Percentiles rank a stretch among this genome's conserved stretches.
phyloP scores from a whole-genome alignment of 345 rosid species.

The Toxicodendron radicans region DNA sequence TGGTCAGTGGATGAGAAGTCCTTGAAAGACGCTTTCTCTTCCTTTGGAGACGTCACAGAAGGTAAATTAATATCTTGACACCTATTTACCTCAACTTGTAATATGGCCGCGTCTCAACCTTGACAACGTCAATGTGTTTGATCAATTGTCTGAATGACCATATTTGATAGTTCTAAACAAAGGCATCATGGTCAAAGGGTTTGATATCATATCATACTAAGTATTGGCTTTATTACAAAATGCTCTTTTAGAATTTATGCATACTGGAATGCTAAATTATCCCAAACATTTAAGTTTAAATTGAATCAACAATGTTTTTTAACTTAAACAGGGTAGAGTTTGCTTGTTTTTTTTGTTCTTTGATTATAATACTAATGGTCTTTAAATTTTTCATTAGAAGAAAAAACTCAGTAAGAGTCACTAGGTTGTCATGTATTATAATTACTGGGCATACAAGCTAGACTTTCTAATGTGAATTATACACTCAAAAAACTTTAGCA shows the following conservation, averaged over 20 bases:
- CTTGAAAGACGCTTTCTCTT: slow-evolving; percentile 73
- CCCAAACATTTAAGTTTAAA: too few species aligned
- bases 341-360: not conserved
- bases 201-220: too few species aligned
- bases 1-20: slow-evolving; percentile 82
- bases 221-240: too few species aligned
- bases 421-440: too few species aligned
- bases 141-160: slow-evolving; percentile 45
- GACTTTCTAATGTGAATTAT: too few species aligned
- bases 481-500: too few species aligned
- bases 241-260: too few species aligned
- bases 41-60: slow-evolving; percentile 65
- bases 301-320: too few species aligned
- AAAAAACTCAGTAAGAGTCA: too few species aligned
- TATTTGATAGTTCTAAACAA: not conserved
- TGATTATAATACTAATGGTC: not conserved
- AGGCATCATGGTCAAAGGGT: not conserved
- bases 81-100: not conserved
- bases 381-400: not conserved
- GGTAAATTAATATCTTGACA: slow-evolving; percentile 29
- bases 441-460: too few species aligned
- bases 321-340: too few species aligned
- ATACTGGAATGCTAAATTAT: too few species aligned
- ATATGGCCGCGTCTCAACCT: not conserved
- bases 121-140: slow-evolving; percentile 40